Evolutionary conservation across 2,329 filamentous ascomycete species (phyloP), one percentile per base, ranked within the genome.

Genomic region (Aspergillus tanneri): DNA sequence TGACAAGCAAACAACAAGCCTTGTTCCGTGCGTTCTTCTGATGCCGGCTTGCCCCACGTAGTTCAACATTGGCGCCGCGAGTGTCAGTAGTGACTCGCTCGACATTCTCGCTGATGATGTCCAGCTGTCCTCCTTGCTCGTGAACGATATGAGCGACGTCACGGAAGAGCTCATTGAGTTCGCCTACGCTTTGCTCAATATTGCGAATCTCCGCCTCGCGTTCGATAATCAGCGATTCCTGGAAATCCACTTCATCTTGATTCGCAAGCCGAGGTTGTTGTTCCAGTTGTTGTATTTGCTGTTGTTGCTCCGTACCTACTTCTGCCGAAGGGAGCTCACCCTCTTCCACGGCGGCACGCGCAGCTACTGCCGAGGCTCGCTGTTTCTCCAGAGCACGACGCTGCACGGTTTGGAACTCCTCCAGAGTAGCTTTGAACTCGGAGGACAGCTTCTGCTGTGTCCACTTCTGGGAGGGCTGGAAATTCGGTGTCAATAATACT

Each of bases 71-170:
- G 4, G 92, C 95, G 30, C 90, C 90, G 45, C 84, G 79, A 10
- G 90, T 95, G 64, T 95, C 86, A 50, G 86, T 83, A 52, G 86
- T 81, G 37, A 91, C 88, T 54, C 85, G 85, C 68, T 93, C 84
- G 5, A 97, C 89, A 60, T 96, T 96, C 59, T 89, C 86, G 53
- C 84, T 85, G 61, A 99, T 95, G 14, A 88, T 88, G 64, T 92
- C 87, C 23, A 99, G 77, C 70, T 88, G 83, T 60, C 90, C 88
- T 42, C 93, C 93, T 73, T 99, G 93, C 72, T 97, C 92, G 52
- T 84, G 84, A 42, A 99, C 91, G 69, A 99, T 96, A 69, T 96
- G 90, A 38, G 92, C 93, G n/a, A 99, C 90, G 74, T 99, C 92
- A 54, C 91, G 82, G 78, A 99, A 99, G 35, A 99, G 80, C 64